Evolutionary conservation across 139 green algal species (phyloP), one percentile per base, ranked within the genome.

Genomic region (Volvox reticuliferus): DNA sequence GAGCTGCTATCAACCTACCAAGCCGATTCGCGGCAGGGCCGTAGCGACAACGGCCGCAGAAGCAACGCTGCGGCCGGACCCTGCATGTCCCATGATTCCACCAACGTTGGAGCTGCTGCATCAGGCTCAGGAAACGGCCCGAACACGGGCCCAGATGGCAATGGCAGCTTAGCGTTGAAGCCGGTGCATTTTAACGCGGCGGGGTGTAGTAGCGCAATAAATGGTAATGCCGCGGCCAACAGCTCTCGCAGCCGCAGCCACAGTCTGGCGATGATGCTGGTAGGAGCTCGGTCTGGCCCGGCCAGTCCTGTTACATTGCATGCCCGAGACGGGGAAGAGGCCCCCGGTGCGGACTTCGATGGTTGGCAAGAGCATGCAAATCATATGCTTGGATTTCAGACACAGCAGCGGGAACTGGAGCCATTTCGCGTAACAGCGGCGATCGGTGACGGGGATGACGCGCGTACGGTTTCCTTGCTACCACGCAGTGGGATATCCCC

Each of bases 181-280:
- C 9, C 44, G 44, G 44, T 14, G 44, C 44, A 55, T 14, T 55
- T 55, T 55, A 12, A 73, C n/a, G n/a, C n/a, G 65, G 65, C 9
- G 21, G 65, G 24, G 6, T 73, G 65, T 5, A 73, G 65, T 20
- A 20, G 1, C 71, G 21, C 71, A n/a, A 36, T 30, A 14, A 30
- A 81, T 35, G 75, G 75, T 35, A 33, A 61, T 26, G 75, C 32
- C 32, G 30, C 13, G 75, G 17, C 33, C 32, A 81, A 55, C 75
- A 81, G 24, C 22, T 36, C 71, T 33, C 71, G 24, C 75, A 81
- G 75, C 75, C 75, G 28, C 30, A 81, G 75, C 75, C 75, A 81
- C 75, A 81, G 75, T 35, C 75, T 81, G 32, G 75, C 75, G 75
- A 30, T 20, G 22, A 84, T 84, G 78, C 36, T 84, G 65, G 65